Conservation (phyloP, 306 rosid species). For the Hylodesmum podocarpum region DNA sequence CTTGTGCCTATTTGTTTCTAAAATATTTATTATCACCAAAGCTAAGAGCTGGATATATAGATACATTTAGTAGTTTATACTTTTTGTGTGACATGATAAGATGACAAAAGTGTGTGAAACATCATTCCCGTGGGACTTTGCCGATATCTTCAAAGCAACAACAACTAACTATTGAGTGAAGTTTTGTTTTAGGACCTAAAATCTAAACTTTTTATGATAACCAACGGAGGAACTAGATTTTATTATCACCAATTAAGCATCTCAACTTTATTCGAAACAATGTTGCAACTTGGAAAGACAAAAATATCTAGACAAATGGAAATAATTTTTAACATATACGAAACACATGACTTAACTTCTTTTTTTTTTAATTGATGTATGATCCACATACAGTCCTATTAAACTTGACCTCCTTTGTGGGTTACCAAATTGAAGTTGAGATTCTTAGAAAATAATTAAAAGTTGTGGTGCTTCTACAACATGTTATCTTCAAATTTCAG, state of each 20-base stretch:
- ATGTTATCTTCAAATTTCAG: neutral
- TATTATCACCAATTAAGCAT: neutral
- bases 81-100: neutral
- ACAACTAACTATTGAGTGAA: neutral
- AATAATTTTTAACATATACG: neutral
- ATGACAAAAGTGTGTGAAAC: neutral
- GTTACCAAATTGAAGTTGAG: neutral
- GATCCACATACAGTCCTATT: neutral
- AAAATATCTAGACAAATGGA: neutral
- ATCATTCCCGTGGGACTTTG: neutral
- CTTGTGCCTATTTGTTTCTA: neutral
- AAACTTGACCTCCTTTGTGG: neutral
- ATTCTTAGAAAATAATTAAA: neutral
- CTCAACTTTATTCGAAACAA: neutral
- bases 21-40: too few relatives aligned
- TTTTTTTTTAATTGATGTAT: neutral
- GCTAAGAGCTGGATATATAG: too few relatives aligned
- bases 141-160: neutral
- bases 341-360: neutral
- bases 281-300: neutral
- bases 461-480: neutral
- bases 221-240: neutral
- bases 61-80: neutral
- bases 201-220: neutral
- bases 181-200: neutral